Conservation (phyloP, 1,284 basidiomycete species). For the Naganishia sp. region DNA sequence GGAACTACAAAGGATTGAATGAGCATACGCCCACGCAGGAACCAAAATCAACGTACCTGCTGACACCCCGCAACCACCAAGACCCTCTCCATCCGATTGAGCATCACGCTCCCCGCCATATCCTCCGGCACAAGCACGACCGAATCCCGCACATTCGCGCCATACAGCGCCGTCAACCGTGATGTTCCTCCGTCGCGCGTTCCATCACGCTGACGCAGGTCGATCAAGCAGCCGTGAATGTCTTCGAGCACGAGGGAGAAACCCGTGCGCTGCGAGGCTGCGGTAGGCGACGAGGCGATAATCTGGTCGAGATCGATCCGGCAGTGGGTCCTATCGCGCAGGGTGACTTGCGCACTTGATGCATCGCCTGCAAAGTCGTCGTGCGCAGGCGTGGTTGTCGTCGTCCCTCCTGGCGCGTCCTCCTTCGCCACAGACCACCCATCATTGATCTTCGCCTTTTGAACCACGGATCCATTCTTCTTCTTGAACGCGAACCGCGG, state of each 20-base stretch:
- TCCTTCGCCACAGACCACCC: no score
- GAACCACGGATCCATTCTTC: background rate
- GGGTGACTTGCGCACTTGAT: constrained; percentile 8
- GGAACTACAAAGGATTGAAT: constrained; percentile 11
- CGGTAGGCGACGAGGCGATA: background rate
- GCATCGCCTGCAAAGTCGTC: background rate
- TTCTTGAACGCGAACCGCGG: constrained; percentile 14
- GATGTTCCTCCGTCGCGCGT: background rate
- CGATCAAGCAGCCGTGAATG: constrained; percentile 12
- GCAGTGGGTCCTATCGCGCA: background rate
- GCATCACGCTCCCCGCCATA: constrained; percentile 32
- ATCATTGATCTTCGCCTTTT: background rate
- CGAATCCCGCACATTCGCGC: constrained; percentile 2
- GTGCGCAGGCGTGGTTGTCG: background rate
- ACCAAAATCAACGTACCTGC: constrained; percentile 17
- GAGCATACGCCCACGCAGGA: background rate
- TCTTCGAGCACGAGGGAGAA: constrained; percentile 20
- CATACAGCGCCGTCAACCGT: constrained; percentile 29
- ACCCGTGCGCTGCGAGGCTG: background rate
- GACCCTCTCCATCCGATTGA: constrained; percentile 10
- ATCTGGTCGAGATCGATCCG: constrained; percentile 15
- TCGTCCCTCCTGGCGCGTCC: background rate
- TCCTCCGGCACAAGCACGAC: constrained; percentile 18
- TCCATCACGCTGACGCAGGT: constrained; percentile 1
- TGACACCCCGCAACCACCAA: constrained; percentile 29